Evolutionary conservation across 805 yeast genomes (phyloP), one percentile per base, ranked within the genome.

Genomic region (Schizosaccharomyces lindneri): DNA sequence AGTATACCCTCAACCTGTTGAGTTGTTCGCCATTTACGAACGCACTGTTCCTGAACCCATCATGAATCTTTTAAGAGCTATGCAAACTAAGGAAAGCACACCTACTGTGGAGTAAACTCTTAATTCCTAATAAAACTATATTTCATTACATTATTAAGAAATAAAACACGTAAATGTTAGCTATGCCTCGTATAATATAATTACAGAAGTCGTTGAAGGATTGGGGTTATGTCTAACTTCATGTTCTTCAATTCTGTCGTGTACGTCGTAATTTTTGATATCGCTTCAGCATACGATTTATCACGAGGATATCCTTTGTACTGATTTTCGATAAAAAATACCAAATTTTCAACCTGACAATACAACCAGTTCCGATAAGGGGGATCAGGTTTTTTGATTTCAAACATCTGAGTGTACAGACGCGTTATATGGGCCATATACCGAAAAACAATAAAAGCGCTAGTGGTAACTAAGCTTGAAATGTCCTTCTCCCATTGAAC

Each of bases 1-100:
- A 55, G 89, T 88, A 61, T 90, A 89, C 73, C 97, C 98, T 64
- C 84, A 85, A 72, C 99, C 98, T 63, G 83, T 94, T 62, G 96
- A 87, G 68, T 81, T 93, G 67, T 78, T 93, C 70, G 84, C 84
- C 61, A 82, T 90, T 68, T 90, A 87, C 75, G 96, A 90, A 24
- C 19, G 48, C 11, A 59, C 61, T 4, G 29, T 59, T 29, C 61
- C 61, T 43, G 61, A 57, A 41, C 48, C 48, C 29, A 41, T 57
- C 43, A 36, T 57, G 31, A 57, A 57, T 27, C 43, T 57, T 17
- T 36, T 57, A 3, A 19, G 43, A 19, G 60, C 60, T n/a, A 57
- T 57, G 60, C 57, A 51, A 51, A 17, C 57, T 17, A 51, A 51
- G 32, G 57, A 51, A 29, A 51, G 36, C 31, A 51, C 36, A 2